Evolutionary conservation across 768 basidiomycete species (phyloP), one percentile per base, ranked within the genome.

Genomic region (Daedaleopsis nitida): DNA sequence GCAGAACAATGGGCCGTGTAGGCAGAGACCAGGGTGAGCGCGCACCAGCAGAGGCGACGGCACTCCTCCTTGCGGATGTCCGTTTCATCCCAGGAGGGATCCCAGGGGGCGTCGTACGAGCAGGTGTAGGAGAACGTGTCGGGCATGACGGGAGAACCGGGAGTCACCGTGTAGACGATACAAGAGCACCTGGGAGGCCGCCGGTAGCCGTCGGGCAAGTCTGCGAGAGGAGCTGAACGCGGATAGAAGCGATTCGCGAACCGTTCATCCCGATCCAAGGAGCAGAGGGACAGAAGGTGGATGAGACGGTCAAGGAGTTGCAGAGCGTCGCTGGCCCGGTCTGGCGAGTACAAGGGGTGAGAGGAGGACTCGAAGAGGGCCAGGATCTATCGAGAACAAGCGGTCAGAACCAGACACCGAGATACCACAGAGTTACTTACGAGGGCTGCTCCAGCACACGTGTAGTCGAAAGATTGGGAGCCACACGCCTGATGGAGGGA

Each of bases 291-390:
- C 2, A 87, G 76, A 3, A 72, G 72, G n/a, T 77, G 79, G 61
- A 93, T 82, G 58, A 92, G 83, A 34, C 79, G 77, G 69, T 93
- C 91, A 35, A 92, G 77, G 23, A 80, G 76, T 43, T 81, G 69
- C 11, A 93, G 75, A 0, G 89, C 79, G 19, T 73, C 73, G 21
- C 77, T 75, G 12, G 84, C 81, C 14, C 86, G 81, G 21, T 83
- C 80, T 5, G 81, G 77, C 21, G 80, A 81, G 69, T 91, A 82
- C 45, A 81, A 76, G 7, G 89, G 89, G 61, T 92, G 88, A 5
- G 87, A 82, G 1, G 88, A 92, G 0, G 84, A 82, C 70, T 93
- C 91, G 66, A 90, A 93, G 3, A 93, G 75, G 6, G 91, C 87
- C 10, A 92, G 79, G 52, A 93, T 84, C 90, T 90, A 43, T 27